phyloP scores from a whole-genome alignment of 1,139 yeast species.

The Blastobotrys elegans region DNA sequence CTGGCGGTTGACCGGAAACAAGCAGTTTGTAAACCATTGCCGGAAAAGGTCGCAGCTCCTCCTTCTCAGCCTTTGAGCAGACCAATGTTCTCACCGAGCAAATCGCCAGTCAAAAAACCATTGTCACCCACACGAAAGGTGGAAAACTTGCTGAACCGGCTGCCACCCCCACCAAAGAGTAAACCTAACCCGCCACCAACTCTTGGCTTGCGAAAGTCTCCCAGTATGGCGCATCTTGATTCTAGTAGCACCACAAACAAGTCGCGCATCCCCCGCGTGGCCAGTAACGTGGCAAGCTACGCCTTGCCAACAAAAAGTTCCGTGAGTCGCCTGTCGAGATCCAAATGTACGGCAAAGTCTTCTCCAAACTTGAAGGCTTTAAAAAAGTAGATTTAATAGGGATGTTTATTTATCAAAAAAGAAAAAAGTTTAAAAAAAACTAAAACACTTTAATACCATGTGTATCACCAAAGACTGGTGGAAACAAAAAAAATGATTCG shows the following conservation, averaged over 20 bases:
- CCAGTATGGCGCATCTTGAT: conserved; percentile 3
- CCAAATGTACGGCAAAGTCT: neutral
- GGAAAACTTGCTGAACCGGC: conserved; percentile 16
- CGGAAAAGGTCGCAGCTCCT: neutral
- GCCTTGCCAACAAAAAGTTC: conserved; percentile 8
- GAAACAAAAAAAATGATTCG: conserved; percentile 53
- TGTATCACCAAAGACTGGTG: neutral
- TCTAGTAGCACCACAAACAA: neutral
- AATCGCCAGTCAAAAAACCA: neutral
- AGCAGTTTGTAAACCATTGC: neutral
- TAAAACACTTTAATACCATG: neutral
- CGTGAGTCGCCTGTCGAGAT: neutral
- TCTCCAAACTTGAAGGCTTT: neutral
- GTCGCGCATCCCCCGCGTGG: neutral
- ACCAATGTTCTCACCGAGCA: neutral
- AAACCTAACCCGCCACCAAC: neutral
- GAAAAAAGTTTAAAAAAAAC: too few species aligned
- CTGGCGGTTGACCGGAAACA: neutral
- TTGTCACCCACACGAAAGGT: conserved; percentile 12
- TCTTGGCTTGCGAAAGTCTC: neutral
- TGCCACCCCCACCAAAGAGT: conserved; percentile 14
- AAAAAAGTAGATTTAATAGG: neutral
- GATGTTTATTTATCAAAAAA: neutral
- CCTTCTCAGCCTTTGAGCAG: conserved; percentile 5
- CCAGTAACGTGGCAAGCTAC: neutral